Evolutionary conservation across 2,329 filamentous ascomycete genomes (phyloP).

Genomic region (Hypoxylon sp.): DNA sequence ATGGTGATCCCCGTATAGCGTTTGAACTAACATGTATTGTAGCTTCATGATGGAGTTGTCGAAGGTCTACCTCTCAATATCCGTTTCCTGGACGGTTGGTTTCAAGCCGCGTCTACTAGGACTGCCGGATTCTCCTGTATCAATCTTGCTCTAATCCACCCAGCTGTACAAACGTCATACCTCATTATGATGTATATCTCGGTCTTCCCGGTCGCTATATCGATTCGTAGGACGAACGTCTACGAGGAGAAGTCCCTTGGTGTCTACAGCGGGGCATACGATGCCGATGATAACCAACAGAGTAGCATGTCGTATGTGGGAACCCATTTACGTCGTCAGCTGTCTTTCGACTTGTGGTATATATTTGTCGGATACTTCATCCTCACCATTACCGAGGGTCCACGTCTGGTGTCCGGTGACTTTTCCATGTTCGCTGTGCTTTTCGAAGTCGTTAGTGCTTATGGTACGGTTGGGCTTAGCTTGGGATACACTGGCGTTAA

Average conservation of each 20-base stretch:
- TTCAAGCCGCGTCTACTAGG: slow-evolving; percentile 89
- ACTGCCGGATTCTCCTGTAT: slow-evolving; percentile 92
- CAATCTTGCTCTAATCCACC: slow-evolving; percentile 82
- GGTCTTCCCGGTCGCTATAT: slow-evolving; percentile 96
- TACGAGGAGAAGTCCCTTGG: slow-evolving; percentile 93
- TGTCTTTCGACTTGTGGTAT: slow-evolving; percentile 98
- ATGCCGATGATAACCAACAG: slow-evolving; percentile 66
- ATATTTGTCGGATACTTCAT: slow-evolving; percentile 95
- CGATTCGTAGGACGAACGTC: slow-evolving; percentile 92
- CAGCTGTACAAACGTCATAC: slow-evolving; percentile 93
- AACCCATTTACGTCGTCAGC: slow-evolving; percentile 89
- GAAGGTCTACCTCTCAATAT: slow-evolving; percentile 77
- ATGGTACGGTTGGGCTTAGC: slow-evolving; percentile 93
- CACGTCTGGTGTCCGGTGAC: slow-evolving; percentile 72
- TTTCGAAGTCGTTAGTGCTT: slow-evolving; percentile 91
- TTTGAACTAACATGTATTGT: slow-evolving; percentile 33
- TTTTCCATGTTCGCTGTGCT: slow-evolving; percentile 80
- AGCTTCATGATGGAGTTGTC: slow-evolving; percentile 81
- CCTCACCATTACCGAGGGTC: slow-evolving; percentile 88
- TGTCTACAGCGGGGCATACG: slow-evolving; percentile 72
- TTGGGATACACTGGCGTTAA: slow-evolving; percentile 84
- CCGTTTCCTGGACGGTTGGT: slow-evolving; percentile 87
- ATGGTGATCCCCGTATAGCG: background rate
- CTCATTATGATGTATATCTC: slow-evolving; percentile 99
- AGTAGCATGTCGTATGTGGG: slow-evolving; percentile 86